Base-by-base conservation (phyloP, 2,329 filamentous ascomycete species). In the Aspergillus sp. region DNA sequence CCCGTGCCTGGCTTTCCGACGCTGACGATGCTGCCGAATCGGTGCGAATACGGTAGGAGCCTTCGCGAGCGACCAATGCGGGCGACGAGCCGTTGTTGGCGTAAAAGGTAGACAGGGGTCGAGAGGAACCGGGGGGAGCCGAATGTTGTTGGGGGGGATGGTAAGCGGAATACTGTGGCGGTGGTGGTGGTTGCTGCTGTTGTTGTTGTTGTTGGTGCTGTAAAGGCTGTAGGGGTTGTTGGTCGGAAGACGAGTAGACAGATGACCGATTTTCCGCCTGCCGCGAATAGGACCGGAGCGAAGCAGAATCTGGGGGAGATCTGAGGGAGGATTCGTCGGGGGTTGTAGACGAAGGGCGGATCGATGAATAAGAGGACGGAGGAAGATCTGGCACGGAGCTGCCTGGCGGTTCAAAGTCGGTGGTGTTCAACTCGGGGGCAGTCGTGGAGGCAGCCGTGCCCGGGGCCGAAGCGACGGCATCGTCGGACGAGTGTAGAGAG, bases 21-120 rank as follows among this genome's bases (percentile, higher is more conserved):
- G 77, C 68, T 12, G 81, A 80, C 4, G 78, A 76, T 46, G 74
- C 74, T 26, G 78, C 77, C 4, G 77, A 73, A 57, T 85, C 81
- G 45, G 72, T 79, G 54, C 78, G 74, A 48, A 79, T 66, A 56
- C 82, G 72, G 60, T 78, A 74, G 48, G 73, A 71, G 40, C 64
- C 66, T 51, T 71, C 68, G 45, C 66, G 63, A 27, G 66, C 61
- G 57, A 65, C 56, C 47, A 66, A 49, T 50, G 66, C 51, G 46
- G 68, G 57, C 55, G 67, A 56, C 52, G 65, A 66, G 42, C 68
- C 69, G 51, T 73, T 72, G 9, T 73, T 72, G 9, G 71, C 62
- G 54, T 75, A 76, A 43, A 73, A 66, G 30, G 69, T 66, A 41
- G 76, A 76, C 46, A 71, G 60, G 28, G 75, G 74, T 43, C 73